Evolutionary conservation across 2,329 filamentous ascomycete genomes (phyloP), one percentile per base, ranked within the genome.

Genomic region (Pseudogymnoascus verrucosus): DNA sequence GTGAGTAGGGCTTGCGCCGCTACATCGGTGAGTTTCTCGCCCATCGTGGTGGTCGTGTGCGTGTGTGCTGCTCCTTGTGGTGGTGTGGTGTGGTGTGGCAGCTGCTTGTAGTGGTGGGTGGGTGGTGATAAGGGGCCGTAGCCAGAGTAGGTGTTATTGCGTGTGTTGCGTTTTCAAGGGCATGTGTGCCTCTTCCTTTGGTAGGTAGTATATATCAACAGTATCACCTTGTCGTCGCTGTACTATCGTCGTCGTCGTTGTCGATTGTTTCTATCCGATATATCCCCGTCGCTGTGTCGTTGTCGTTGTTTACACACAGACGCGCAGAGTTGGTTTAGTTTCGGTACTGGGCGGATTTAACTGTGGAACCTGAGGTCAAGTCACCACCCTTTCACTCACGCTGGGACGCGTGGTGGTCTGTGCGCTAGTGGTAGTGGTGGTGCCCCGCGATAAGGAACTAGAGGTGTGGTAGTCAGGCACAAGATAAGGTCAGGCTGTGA

Each of bases 21-120:
- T 73, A 83, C 77, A 69, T 85, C 83, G 65, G 80, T 82, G 72
- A 86, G 79, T 74, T 79, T 84, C 70, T 85, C 83, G 70, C 80
- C 79, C 82, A 85, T 78, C 66, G 69, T 64, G 51, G 63, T 54
- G 64, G 57, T 14, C 2, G 36, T 37, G 34, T 3, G 37, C 7
- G 37, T 7, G 37, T 19, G n/a, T 16, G 36, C 4, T 37, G 36
- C 2, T 37, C 12, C 23, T 26, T 2, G 5, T 34, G 7, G 5
- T n/a, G 37, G 37, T 19, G 37, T n/a, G n/a, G n/a, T n/a, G 5
- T 40, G 37, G 37, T 40, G 37, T 40, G 14, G 12, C n/a, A 8
- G 37, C 5, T 40, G 37, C 1, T 10, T 5, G 8, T 34, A 4
- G n/a, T n/a, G 14, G 37, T 39, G 37, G 12, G 12, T n/a, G 7